phyloP scores from a whole-genome alignment of 139 green algal species.

The Chlamydomonas incerta region DNA sequence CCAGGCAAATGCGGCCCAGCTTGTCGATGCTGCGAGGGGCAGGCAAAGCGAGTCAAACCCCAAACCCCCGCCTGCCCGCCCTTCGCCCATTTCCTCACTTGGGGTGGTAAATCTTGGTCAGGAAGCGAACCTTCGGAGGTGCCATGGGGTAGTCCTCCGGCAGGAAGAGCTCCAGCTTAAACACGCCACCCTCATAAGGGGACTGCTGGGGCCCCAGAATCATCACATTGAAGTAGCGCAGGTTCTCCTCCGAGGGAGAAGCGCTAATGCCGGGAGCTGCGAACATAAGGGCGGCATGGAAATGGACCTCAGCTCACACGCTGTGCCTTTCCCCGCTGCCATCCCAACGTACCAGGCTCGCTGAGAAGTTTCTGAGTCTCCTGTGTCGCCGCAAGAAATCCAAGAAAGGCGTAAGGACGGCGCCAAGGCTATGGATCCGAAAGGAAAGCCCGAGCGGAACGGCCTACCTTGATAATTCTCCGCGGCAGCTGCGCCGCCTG shows the following conservation, averaged over 20 bases:
- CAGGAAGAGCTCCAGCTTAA: conserved; percentile 98
- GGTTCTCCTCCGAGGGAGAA: conserved; percentile 95
- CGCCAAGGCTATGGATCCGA: background rate
- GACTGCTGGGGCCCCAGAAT: conserved; percentile 92
- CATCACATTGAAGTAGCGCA: conserved; percentile 99
- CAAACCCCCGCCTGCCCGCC: too few relatives aligned
- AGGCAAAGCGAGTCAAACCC: too few relatives aligned
- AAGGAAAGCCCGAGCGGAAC: too few relatives aligned
- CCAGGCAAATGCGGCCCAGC: conserved; percentile 98
- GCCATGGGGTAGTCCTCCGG: conserved; percentile 99
- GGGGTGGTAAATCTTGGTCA: conserved; percentile 99
- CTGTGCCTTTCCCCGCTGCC: background rate
- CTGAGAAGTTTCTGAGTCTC: conserved; percentile 97
- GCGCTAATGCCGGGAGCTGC: conserved; percentile 96
- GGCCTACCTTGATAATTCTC: conserved; percentile 60
- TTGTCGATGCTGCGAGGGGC: conserved; percentile 88
- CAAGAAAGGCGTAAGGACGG: background rate
- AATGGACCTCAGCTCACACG: background rate
- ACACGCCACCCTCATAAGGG: conserved; percentile 97
- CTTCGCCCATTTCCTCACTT: conserved; percentile 66
- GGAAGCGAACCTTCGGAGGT: conserved; percentile 97
- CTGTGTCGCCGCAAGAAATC: conserved; percentile 47
- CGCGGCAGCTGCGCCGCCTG: conserved; percentile 72
- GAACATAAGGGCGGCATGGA: background rate
- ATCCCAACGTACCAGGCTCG: conserved; percentile 82